Base-by-base conservation (phyloP, 768 basidiomycete genomes). In the Suillus brevipes region DNA sequence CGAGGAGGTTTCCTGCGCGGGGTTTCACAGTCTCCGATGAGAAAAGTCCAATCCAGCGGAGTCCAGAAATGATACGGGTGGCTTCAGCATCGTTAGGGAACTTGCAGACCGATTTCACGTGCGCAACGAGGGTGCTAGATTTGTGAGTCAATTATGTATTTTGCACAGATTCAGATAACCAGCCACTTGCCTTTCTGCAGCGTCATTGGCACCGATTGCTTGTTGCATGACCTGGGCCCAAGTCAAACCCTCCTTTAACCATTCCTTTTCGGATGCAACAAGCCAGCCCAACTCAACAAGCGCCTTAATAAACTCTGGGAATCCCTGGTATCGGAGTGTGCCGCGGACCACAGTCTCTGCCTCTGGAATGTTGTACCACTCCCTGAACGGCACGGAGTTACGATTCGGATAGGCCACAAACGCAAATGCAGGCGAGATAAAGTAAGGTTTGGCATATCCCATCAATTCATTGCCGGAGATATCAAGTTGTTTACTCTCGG, bases 391-490 rank as follows among this genome's bases (percentile, higher is more conserved):
- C 4, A 88, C 85, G 3, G 94, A 96, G 80, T 99, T 90, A 63
- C 97, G 88, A 83, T 99, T 99, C 65, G 97, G 96, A 80, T 99
- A 99, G 37, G 90, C 92, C 68, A 98, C 95, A 71, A 99, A 97
- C 3, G 94, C 95, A 75, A 92, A 98, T 13, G 95, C 95, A 23
- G 97, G 96, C 13, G 92, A 88, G 78, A 99, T 95, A 77, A 87
- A 97, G 86, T 96, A 97, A 3, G 97, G 92, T 75, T 92, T 88
- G 66, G 97, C 97, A 69, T 89, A 82, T 3, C 79, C 81, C 97
- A 99, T 99, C 65, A 99, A 87, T 60, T 96, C 90, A 64, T 83
- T 82, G 64, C 96, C 96, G 8, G 83, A 76, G 52, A 99, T 83
- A 52, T 85, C 81, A 60, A 89, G 81, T 55, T 85, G 79, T 77